Conservation (phyloP, 169 alveolate species). For the Plasmodium falciparum region DNA sequence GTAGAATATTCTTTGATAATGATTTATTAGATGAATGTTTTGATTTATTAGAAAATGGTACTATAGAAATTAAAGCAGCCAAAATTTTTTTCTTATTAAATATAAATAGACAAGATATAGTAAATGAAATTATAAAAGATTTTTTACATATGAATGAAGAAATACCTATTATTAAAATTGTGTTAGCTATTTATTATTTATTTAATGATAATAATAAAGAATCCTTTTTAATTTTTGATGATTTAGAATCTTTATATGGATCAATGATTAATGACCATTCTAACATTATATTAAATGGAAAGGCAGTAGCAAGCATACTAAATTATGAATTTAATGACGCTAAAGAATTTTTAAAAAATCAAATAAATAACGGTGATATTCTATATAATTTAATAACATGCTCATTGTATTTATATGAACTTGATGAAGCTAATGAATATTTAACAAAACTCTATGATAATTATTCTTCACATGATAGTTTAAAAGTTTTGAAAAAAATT, state of each 20-base stretch:
- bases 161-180: slow-evolving; percentile 68
- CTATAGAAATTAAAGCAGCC: slow-evolving; percentile 45
- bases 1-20: slow-evolving; percentile 51
- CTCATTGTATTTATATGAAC: slow-evolving; percentile 53
- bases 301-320: slow-evolving; percentile 48
- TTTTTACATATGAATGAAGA: slow-evolving; percentile 67
- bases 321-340: slow-evolving; percentile 67
- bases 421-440: slow-evolving; percentile 57
- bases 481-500: slow-evolving; percentile 34
- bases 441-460: slow-evolving; percentile 50
- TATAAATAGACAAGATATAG: slow-evolving; percentile 53
- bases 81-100: slow-evolving; percentile 32
- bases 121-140: slow-evolving; percentile 22
- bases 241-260: slow-evolving; percentile 51
- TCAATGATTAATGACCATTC: slow-evolving; percentile 47
- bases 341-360: slow-evolving; percentile 45
- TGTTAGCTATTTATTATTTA: slow-evolving; percentile 56
- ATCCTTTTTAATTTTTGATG: slow-evolving; percentile 69
- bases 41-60: slow-evolving; percentile 40
- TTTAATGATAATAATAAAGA: slow-evolving; percentile 66
- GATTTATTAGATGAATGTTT: slow-evolving; percentile 70
- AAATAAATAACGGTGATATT: slow-evolving; percentile 23
- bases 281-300: slow-evolving; percentile 55
- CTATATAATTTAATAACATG: slow-evolving; percentile 55
- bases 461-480: slow-evolving; percentile 52